phyloP scores from a whole-genome alignment of 2,329 filamentous ascomycete species.

The Thielaviopsis punctulata region DNA sequence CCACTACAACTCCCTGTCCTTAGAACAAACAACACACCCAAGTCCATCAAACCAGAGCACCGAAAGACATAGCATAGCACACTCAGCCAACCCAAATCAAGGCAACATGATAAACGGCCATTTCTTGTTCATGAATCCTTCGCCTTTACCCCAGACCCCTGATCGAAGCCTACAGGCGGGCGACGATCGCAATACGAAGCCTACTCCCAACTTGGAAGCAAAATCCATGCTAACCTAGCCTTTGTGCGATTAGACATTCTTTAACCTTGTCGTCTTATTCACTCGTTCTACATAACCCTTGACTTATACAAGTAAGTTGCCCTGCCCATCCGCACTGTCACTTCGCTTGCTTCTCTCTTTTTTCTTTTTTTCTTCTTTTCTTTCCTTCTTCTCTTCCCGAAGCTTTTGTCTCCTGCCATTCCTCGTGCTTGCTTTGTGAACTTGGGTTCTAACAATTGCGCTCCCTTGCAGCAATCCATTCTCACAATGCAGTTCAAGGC shows the following conservation, averaged over 20 bases:
- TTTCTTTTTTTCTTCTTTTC: slow-evolving; percentile 18
- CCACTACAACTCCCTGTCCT: background rate
- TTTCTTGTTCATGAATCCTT: background rate
- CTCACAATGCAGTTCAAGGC: slow-evolving; percentile 33
- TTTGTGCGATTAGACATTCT: slow-evolving; percentile 23
- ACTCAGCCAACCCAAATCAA: too few species aligned
- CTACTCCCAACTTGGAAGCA: background rate
- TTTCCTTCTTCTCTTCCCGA: slow-evolving; percentile 7
- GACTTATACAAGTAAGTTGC: slow-evolving; percentile 20
- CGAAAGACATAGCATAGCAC: background rate
- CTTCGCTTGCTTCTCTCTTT: background rate
- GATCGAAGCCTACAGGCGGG: background rate
- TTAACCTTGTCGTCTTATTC: slow-evolving; percentile 42
- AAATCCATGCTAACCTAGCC: background rate
- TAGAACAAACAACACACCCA: background rate
- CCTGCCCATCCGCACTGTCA: background rate
- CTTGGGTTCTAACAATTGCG: slow-evolving; percentile 11
- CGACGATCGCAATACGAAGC: slow-evolving; percentile 2
- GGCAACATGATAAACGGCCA: too few species aligned
- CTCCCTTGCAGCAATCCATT: background rate
- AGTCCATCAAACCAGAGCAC: background rate
- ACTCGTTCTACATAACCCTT: slow-evolving; percentile 35
- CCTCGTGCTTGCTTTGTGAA: slow-evolving; percentile 10
- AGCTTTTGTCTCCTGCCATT: background rate
- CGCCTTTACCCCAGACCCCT: background rate